These are phyloP conservation scores for Trichoderma atrobrunneum DNA, from an alignment of 2,329 filamentous ascomycete genomes.

Conservation along the genomic window DNA sequence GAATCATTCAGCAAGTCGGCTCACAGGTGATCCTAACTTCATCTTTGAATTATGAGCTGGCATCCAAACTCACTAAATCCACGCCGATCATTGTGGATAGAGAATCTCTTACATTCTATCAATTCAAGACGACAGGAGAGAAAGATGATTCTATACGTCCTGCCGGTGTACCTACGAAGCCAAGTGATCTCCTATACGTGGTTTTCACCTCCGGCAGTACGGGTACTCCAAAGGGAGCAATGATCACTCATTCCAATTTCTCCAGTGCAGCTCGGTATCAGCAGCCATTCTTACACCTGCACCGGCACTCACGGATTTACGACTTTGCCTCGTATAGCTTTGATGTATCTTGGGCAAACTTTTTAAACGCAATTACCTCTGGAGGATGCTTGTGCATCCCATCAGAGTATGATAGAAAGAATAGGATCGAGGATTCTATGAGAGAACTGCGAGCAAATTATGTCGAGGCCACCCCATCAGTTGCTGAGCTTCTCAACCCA, in stretches of 20 bases:
- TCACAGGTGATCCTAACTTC: background rate
- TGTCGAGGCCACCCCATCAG: background rate
- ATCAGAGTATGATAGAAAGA: background rate
- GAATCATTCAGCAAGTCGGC: background rate
- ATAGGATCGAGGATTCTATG: background rate
- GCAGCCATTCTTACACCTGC: background rate
- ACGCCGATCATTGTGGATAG: background rate
- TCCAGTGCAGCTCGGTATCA: background rate
- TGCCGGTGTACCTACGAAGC: background rate
- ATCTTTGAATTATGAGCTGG: background rate
- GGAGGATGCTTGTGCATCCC: background rate
- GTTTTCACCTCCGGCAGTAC: background rate
- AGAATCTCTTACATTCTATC: background rate
- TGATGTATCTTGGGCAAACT: background rate
- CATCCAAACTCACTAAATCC: background rate
- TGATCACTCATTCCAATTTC: background rate
- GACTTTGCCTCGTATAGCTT: background rate
- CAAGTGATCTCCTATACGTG: background rate
- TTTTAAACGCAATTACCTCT: background rate
- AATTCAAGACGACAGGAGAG: background rate
- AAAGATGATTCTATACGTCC: background rate
- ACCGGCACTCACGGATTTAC: background rate
- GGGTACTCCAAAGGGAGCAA: background rate
- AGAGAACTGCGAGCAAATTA: background rate
- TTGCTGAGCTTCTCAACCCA: background rate